Conservation (phyloP, 805 yeast genomes). For the Lachancea cidri region DNA sequence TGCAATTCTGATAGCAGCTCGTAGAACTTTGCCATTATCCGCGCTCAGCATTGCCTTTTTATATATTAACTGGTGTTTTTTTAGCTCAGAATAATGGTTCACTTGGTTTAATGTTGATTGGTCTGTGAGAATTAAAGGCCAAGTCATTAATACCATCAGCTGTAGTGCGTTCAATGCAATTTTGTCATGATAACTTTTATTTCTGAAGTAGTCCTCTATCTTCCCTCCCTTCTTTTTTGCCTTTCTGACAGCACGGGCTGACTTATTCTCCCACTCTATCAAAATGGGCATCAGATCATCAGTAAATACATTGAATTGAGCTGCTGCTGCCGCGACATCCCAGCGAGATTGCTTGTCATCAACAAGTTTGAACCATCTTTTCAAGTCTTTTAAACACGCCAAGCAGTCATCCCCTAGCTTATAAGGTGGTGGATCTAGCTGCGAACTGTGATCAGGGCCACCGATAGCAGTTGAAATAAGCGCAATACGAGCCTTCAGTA, state of each 20-base stretch:
- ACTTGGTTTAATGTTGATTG: slow-evolving; percentile 57
- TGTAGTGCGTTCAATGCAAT: slow-evolving; percentile 72
- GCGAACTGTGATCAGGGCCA: slow-evolving; percentile 68
- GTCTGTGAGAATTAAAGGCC: slow-evolving; percentile 71
- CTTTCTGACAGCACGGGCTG: slow-evolving; percentile 19
- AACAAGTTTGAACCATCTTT: slow-evolving; percentile 79
- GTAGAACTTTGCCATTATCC: slow-evolving; percentile 56
- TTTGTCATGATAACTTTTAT: slow-evolving; percentile 40
- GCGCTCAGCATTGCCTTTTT: slow-evolving; percentile 60
- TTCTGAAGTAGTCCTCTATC: slow-evolving; percentile 26
- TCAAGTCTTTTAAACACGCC: slow-evolving; percentile 81
- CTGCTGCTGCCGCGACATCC: slow-evolving; percentile 85
- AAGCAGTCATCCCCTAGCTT: slow-evolving; percentile 72
- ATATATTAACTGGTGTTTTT: slow-evolving; percentile 62
- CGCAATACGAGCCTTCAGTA: slow-evolving; percentile 67
- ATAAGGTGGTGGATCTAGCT: slow-evolving; percentile 48
- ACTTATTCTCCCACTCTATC: slow-evolving; percentile 59
- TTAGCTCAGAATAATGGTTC: slow-evolving; percentile 51
- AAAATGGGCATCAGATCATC: slow-evolving; percentile 73
- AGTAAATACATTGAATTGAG: slow-evolving; percentile 66
- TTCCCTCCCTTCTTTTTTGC: slow-evolving; percentile 10
- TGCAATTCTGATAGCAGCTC: slow-evolving; percentile 64
- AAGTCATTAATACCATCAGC: slow-evolving; percentile 73
- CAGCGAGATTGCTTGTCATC: slow-evolving; percentile 67
- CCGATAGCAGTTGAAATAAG: slow-evolving; percentile 86